Base-by-base conservation (phyloP, 2,329 filamentous ascomycete species). In the Aspergillus pseudoterreus region DNA sequence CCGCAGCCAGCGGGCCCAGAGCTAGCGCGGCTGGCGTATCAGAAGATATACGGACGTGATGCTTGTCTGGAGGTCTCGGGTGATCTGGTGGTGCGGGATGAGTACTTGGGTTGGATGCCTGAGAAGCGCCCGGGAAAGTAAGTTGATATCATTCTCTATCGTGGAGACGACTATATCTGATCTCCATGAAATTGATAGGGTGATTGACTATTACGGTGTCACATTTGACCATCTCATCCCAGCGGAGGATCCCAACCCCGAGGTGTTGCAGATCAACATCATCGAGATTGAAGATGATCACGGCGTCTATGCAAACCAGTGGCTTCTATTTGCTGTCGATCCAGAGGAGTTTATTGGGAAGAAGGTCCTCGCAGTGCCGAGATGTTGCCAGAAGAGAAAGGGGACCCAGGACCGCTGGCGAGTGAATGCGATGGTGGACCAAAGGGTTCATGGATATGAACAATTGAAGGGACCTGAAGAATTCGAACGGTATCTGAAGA, bases 261-360 rank as follows among this genome's bases (percentile, higher is more conserved):
- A 76, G 51, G 70, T 74, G 1, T 54, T 76, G 15, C 67, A 72
- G 56, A 71, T 76, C 42, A 75, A 73, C 42, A 74, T 77, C 46
- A 58, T 72, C 43, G 73, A 76, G 63, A 58, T 72, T 27, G 71
- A 75, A 17, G 61, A 66, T 47, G 63, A 69, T 53, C 49, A 55
- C 43, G 68, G 66, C 4, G 55, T 49, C 21, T 73, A 72, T 55
- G 70, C 47, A 32, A 75, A 72, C 35, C 55, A 61, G 43, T 56
- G 57, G 46, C 57, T 73, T 41, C 60, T 51, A 3, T 74, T 75
- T 51, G 39, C 54, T 9, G 63, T 75, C 10, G 58, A 75, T 56
- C 58, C 66, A 14, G 60, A 55, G 24, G 69, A 73, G 6, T 76
- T 71, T 54, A 63, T 53, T 41, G 70, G 71, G 21, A 70, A 70